Evolutionary conservation across 345 rosid species (phyloP).

Genomic region (Eucalyptus microcorys): DNA sequence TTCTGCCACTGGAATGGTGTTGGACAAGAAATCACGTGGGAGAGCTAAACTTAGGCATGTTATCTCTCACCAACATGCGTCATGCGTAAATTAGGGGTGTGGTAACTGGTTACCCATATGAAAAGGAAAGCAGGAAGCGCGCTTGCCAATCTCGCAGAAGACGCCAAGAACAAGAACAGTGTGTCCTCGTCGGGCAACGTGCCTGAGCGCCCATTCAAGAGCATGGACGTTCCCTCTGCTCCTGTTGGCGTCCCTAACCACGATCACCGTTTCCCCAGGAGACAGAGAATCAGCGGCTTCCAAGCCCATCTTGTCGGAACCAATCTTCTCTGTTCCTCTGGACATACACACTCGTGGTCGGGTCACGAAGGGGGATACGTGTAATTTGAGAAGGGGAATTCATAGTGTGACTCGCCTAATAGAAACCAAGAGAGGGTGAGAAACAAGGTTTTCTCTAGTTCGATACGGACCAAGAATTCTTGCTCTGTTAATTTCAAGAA

Average conservation of each 20-base stretch:
- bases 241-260: slow-evolving; percentile 24
- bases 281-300: not conserved
- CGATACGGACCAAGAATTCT: not conserved
- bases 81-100: not conserved
- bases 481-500: not conserved
- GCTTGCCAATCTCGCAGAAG: slow-evolving; percentile 10
- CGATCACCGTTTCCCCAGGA: slow-evolving; percentile 9
- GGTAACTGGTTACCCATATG: slow-evolving; percentile 8
- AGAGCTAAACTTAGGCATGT: not conserved
- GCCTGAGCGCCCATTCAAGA: slow-evolving; percentile 35
- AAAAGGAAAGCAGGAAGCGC: slow-evolving; percentile 17
- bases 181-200: slow-evolving; percentile 22
- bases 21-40: not conserved
- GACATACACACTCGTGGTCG: not conserved
- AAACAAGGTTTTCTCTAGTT: not conserved
- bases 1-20: not conserved
- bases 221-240: slow-evolving; percentile 18
- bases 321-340: not conserved
- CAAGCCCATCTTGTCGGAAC: not conserved
- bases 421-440: not conserved
- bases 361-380: not conserved
- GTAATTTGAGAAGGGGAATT: not conserved
- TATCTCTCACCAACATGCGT: not conserved
- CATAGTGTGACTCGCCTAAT: not conserved
- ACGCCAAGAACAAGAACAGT: slow-evolving; percentile 26